Base-by-base conservation (phyloP, 192 early-diverging fungal genomes). In the Coemansia sp. region DNA sequence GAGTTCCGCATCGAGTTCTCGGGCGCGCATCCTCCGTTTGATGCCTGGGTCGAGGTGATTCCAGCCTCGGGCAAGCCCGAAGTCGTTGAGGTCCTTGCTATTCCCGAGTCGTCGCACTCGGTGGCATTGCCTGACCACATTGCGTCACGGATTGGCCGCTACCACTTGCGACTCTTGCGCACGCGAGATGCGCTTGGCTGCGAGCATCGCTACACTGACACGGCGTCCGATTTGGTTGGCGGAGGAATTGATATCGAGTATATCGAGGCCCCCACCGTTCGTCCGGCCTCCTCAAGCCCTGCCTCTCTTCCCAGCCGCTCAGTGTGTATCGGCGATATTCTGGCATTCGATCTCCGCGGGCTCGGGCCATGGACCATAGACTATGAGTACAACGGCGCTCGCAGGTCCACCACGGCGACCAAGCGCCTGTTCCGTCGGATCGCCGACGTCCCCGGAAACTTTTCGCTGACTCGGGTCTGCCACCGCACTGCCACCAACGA, bases 251-350 rank as follows among this genome's bases (percentile, higher is more conserved):
- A 82, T 51, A 74, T 82, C 65, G 79, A 82, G 61, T 82, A 82
- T 40, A 77, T 82, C 46, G 79, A 82, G 65, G 79, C 79, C 0
- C 79, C 79, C 29, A 77, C 61, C 19, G 79, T 75, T 0, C 74
- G 71, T 8, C 79, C 79, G 3, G 70, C 71, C 8, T 64, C 79
- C 9, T 49, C 70, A 12, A 70, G 67, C 42, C 67, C 74, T 0
- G 71, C 80, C 0, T 65, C 80, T 0, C 71, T 62, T 42, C 74
- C 80, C 2, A 45, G 62, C 22, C 59, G 71, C 8, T 62, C 68
- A 29, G 83, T 89, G n/a, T 91, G 91, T 36, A 79, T 87, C 6
- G 91, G 91, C 43, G 89, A 90, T 53, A 76, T 91, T 25, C 64
- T 92, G 24, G 67, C 86, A 12, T 91, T 89, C 56, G 83, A 87